Conservation (phyloP, 441 rosid species). For the Brassica hybrid region DNA sequence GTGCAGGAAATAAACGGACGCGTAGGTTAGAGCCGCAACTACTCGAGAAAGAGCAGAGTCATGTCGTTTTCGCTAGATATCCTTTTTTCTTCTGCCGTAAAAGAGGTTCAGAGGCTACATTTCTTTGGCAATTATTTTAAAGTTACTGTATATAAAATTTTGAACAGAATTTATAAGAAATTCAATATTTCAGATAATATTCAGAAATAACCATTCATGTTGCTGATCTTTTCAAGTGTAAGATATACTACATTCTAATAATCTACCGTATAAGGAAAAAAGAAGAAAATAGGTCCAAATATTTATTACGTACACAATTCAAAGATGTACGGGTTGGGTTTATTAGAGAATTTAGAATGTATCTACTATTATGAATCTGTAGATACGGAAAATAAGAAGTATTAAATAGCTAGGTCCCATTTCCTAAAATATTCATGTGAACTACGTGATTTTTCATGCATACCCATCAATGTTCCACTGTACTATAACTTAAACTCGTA, state of each 20-base stretch:
- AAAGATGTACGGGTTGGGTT: constrained; percentile 20
- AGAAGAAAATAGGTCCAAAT: not conserved
- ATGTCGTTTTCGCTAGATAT: constrained; percentile 39
- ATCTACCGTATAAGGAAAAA: not conserved
- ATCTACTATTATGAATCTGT: constrained; percentile 4
- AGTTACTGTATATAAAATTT: not conserved
- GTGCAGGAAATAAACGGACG: constrained; percentile 18
- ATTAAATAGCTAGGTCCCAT: constrained; percentile 25
- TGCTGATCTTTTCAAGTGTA: not conserved
- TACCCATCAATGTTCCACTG: constrained; percentile 3
- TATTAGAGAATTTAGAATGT: constrained; percentile 25
- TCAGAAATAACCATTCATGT: constrained; percentile 17
- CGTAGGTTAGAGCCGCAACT: constrained; percentile 44
- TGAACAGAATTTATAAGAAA: not conserved
- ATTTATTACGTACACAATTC: constrained; percentile 31
- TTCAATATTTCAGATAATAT: constrained; percentile 19
- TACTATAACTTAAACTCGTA: not conserved
- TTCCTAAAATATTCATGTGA: constrained; percentile 32
- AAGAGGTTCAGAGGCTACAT: constrained; percentile 23
- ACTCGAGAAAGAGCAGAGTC: constrained; percentile 43
- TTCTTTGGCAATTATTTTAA: not conserved
- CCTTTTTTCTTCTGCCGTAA: constrained; percentile 25
- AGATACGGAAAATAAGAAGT: constrained; percentile 21
- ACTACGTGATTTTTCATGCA: constrained; percentile 37
- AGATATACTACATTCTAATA: too few species aligned